phyloP scores from a whole-genome alignment of 179 eudicot genomes.

The Kewa caespitosa region DNA sequence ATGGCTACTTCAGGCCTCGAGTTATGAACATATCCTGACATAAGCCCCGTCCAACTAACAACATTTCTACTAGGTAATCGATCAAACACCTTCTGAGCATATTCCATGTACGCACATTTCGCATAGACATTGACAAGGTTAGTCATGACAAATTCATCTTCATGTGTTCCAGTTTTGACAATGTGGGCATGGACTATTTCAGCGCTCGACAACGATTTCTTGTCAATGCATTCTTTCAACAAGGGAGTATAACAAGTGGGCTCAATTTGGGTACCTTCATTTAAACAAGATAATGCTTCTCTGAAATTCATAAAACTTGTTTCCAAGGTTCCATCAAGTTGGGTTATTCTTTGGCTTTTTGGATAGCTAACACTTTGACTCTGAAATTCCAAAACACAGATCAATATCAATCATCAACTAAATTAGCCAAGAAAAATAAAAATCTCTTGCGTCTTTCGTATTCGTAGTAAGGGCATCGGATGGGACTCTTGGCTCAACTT shows the following conservation, averaged over 20 bases:
- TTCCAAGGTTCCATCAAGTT: constrained; percentile 35
- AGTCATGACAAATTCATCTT: constrained; percentile 59
- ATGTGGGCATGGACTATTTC: constrained; percentile 58
- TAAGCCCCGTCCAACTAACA: constrained; percentile 71
- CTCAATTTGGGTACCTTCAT: constrained; percentile 42
- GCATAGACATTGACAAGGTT: constrained; percentile 63
- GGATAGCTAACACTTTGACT: constrained; percentile 33
- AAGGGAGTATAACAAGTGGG: constrained; percentile 53
- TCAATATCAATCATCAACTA: constrained; percentile 22
- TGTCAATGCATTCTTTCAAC: constrained; percentile 56
- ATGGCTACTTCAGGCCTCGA: constrained; percentile 51
- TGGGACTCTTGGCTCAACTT: too few species aligned
- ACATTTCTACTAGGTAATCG: constrained; percentile 55
- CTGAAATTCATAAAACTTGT: constrained; percentile 34
- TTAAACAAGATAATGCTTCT: constrained; percentile 37
- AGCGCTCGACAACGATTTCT: constrained; percentile 40
- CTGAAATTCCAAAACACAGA: constrained; percentile 29
- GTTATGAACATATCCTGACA: constrained; percentile 67
- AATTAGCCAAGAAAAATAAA: too few species aligned
- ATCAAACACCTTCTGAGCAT: constrained; percentile 60
- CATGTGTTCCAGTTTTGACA: constrained; percentile 50
- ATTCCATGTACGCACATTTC: constrained; percentile 58
- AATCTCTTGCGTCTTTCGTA: too few species aligned
- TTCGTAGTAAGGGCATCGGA: too few species aligned
- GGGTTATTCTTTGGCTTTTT: constrained; percentile 29